Evolutionary conservation across 2,329 filamentous ascomycete species (phyloP).

Genomic region (Byssoonygena ceratinophila): DNA sequence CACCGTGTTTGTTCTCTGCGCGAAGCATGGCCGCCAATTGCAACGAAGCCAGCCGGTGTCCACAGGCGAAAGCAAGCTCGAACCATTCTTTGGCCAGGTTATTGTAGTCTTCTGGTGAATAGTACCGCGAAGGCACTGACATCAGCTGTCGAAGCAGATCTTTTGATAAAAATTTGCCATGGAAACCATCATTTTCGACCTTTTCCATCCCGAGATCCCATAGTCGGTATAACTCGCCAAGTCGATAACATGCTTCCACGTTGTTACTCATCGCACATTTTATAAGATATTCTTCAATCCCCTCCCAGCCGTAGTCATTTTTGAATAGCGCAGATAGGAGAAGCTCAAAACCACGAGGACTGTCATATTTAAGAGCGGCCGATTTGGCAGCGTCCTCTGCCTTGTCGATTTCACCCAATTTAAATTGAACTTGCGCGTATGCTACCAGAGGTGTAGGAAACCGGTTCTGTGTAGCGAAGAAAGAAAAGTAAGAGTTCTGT

Average conservation of each 20-base stretch:
- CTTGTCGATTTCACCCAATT: constrained; percentile 13
- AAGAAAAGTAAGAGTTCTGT: not conserved
- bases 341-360: constrained; percentile 21
- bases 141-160: not conserved
- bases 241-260: constrained; percentile 23
- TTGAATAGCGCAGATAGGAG: constrained; percentile 21
- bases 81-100: constrained; percentile 29
- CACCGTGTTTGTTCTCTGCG: constrained; percentile 19
- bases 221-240: constrained; percentile 29
- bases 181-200: constrained; percentile 14
- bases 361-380: constrained; percentile 26
- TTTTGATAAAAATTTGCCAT: not conserved
- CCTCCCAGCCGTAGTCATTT: constrained; percentile 19
- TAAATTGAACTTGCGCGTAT: constrained; percentile 20
- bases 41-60: not conserved
- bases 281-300: constrained; percentile 29
- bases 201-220: constrained; percentile 20
- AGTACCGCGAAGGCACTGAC: not conserved
- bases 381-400: constrained; percentile 20
- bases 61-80: constrained; percentile 18
- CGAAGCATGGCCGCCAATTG: constrained; percentile 23
- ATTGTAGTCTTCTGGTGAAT: constrained; percentile 4
- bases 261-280: constrained; percentile 26
- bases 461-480: not conserved
- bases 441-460: constrained; percentile 15